Evolutionary conservation across 176 grass and related monocot species (phyloP).

Genomic region (Oryza rufipogon): DNA sequence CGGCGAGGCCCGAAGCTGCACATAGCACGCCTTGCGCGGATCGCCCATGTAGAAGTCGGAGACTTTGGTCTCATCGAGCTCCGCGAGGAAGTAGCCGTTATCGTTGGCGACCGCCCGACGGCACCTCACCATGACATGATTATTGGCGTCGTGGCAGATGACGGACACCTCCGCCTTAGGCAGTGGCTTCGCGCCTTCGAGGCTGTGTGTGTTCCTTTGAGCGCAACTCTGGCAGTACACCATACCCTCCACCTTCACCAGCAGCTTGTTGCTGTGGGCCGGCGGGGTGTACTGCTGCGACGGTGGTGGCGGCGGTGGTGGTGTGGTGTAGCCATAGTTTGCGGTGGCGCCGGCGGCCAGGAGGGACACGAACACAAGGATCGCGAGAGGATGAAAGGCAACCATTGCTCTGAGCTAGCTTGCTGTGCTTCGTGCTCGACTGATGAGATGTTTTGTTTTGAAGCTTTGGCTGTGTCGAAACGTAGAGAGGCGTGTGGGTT

Average conservation of each 20-base stretch:
- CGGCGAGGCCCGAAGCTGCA: not conserved
- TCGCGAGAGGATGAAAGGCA: not conserved
- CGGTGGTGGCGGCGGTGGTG: not conserved
- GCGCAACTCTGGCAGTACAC: slow-evolving; percentile 70
- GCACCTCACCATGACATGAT: slow-evolving; percentile 43
- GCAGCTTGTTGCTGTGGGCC: slow-evolving; percentile 14
- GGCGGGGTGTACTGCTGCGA: not conserved
- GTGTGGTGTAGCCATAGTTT: not conserved
- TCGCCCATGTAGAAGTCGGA: slow-evolving; percentile 11
- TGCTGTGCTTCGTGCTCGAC: too few species aligned
- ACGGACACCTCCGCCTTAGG: slow-evolving; percentile 34
- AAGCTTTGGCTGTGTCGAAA: too few species aligned
- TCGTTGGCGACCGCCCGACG: slow-evolving; percentile 10
- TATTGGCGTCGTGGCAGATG: slow-evolving; percentile 70
- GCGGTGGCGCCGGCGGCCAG: not conserved
- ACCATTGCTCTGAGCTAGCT: slow-evolving; percentile 31
- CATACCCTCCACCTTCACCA: slow-evolving; percentile 56
- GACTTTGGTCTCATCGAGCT: slow-evolving; percentile 36
- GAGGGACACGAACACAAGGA: slow-evolving; percentile 20
- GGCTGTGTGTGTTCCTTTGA: slow-evolving; percentile 34
- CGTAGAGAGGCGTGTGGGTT: too few species aligned
- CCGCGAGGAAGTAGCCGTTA: slow-evolving; percentile 59
- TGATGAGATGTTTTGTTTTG: not conserved
- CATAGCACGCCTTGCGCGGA: slow-evolving; percentile 59
- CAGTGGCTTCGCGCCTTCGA: slow-evolving; percentile 38